Percentiles rank a stretch among this genome's conserved stretches.
Evolutionary conservation across 768 basidiomycete genomes (phyloP).

Genomic region (Tricholoma sp.): DNA sequence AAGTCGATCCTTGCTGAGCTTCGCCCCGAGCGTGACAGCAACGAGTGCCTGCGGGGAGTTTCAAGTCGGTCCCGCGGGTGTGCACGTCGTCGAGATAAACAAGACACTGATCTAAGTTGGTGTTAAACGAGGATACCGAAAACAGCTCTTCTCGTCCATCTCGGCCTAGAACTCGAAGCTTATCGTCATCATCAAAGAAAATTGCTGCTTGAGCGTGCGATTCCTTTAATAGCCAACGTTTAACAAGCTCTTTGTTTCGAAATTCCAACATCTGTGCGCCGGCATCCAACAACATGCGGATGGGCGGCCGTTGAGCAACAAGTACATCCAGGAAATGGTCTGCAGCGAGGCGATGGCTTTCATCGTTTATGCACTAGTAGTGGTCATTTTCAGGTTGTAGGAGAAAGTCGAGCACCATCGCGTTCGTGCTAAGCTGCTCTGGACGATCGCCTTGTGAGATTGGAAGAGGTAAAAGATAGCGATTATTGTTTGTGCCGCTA

Average conservation of each 20-base stretch:
- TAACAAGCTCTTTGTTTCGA: conserved; percentile 34
- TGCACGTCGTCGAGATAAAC: conserved; percentile 54
- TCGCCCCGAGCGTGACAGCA: conserved; percentile 45
- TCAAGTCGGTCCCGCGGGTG: conserved; percentile 49
- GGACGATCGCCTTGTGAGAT: conserved; percentile 32
- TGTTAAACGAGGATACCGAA: conserved; percentile 29
- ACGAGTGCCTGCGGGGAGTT: conserved; percentile 35
- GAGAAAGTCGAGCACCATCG: conserved; percentile 34
- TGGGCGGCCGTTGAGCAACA: conserved; percentile 26
- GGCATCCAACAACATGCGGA: conserved; percentile 50
- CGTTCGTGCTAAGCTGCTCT: conserved; percentile 42
- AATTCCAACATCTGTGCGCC: conserved; percentile 55
- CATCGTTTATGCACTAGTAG: conserved; percentile 23
- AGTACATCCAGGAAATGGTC: conserved; percentile 27
- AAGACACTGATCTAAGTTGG: conserved; percentile 31
- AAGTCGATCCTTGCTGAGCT: conserved; percentile 46
- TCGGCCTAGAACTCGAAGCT: conserved; percentile 27
- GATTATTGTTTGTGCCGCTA: conserved; percentile 52
- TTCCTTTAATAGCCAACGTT: conserved; percentile 32
- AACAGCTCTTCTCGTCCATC: conserved; percentile 32
- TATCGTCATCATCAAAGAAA: conserved; percentile 36
- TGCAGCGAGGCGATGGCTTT: conserved; percentile 16
- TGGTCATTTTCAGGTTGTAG: conserved; percentile 35
- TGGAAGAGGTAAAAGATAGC: conserved; percentile 30
- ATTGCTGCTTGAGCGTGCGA: conserved; percentile 33